A percentile compares a stretch with the other conserved stretches of the same genome.
Evolutionary conservation across 2,329 filamentous ascomycete genomes (phyloP).

Genomic region (Fusarium heterosporum): DNA sequence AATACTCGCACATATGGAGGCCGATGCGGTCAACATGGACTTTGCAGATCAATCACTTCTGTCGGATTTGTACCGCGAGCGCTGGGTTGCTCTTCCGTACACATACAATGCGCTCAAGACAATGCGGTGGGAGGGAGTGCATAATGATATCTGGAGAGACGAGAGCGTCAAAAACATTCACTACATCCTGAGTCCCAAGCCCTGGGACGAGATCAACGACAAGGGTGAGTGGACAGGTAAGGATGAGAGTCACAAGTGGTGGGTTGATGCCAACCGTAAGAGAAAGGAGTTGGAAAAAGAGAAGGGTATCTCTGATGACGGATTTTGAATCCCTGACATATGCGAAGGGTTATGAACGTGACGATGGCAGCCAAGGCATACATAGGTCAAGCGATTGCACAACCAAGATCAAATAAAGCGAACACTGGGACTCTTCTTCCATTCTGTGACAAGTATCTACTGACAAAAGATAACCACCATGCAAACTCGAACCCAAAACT

Average conservation of each 20-base stretch:
- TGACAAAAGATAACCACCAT: conserved; percentile 15
- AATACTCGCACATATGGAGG: conserved; percentile 64
- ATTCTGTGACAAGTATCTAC: conserved; percentile 42
- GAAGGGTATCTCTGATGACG: conserved; percentile 51
- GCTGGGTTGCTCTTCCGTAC: conserved; percentile 70
- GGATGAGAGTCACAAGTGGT: conserved; percentile 67
- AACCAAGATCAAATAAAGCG: background rate
- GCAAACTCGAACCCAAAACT: background rate
- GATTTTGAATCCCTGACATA: conserved; percentile 25
- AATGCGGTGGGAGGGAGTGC: conserved; percentile 64
- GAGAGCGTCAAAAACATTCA: conserved; percentile 70
- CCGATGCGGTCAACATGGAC: conserved; percentile 60
- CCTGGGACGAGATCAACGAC: conserved; percentile 66
- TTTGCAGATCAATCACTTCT: conserved; percentile 72
- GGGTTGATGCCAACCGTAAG: conserved; percentile 62
- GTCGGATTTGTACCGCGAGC: conserved; percentile 64
- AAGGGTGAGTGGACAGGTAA: conserved; percentile 58
- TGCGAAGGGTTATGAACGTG: background rate
- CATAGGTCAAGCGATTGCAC: background rate
- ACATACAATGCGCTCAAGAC: conserved; percentile 74
- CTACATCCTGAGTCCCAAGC: conserved; percentile 71
- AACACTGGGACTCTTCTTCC: conserved; percentile 3
- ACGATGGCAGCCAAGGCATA: conserved; percentile 2
- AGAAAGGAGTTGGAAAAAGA: conserved; percentile 57
- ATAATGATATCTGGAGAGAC: conserved; percentile 68